Evolutionary conservation across 345 rosid species (phyloP), one percentile per base, ranked within the genome.

Genomic region (Citropsis articulata): DNA sequence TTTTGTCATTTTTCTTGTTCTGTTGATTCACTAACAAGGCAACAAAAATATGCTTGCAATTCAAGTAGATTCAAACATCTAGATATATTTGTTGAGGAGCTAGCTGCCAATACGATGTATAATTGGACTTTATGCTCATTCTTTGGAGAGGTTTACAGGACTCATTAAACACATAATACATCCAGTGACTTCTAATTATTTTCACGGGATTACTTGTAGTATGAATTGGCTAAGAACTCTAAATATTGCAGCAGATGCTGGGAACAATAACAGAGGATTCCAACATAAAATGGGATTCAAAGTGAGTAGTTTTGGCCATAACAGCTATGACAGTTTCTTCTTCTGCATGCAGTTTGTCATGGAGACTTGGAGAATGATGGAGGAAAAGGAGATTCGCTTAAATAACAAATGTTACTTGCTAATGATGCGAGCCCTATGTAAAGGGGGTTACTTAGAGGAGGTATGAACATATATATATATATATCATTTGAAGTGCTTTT

Each of bases 371-470:
- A 86, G 79, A 79, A 72, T 84, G 60, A 87, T 91, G 89, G 86
- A 86, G 84, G 91, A 90, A 75, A 93, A 82, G 68, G 83, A 87
- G 74, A 84, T 92, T 25, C 59, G 72, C 75, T 81, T 87, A 57
- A 86, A 84, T 71, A 69, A 81, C 81, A 82, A 28, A 62, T 88
- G 88, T 74, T 86, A 84, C 82, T 65, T 91, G 56, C 86, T 88
- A 81, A 89, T 88, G 84, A 79, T 89, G 75, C 88, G 50, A 84
- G 84, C 98, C 36, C 94, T 95, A 72, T 93, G 98, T 86, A 85
- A 83, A 66, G 97, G 91, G 28, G 96, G 98, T 67, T 81, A 91
- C 81, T 82, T 95, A 85, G 87, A 85, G 63, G 94, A 93, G 98
- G 97, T 94, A 87, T 62, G 4, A 57, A 21, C 53, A 78, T 27